Evolutionary conservation across 2,329 filamentous ascomycete species (phyloP), one percentile per base, ranked within the genome.

Genomic region (Lasiodiplodia citricola): DNA sequence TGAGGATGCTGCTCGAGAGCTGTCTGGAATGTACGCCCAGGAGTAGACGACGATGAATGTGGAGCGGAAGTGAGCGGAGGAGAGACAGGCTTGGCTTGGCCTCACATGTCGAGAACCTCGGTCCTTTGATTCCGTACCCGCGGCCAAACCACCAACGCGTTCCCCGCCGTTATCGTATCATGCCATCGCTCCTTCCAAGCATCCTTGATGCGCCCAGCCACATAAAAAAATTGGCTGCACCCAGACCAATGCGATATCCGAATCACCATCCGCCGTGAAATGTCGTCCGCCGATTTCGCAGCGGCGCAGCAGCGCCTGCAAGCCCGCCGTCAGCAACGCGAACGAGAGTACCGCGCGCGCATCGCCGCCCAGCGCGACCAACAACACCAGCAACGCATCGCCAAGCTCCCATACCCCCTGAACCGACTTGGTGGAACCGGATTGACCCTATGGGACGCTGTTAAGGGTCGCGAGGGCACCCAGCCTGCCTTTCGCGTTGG

Each of bases 401-500:
- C 74, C 50, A 76, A 76, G 41, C 79, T 86, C 1, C 85, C 85
- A 3, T 82, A 79, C 60, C 90, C 90, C n/a, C 80, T 93, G 71
- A 87, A 87, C 78, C 83, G 84, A 70, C 77, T 91, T 65, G 85
- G 85, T 67, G 77, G 73, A 68, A 77, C 81, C 0, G 81, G 82
- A 41, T 76, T 87, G 21, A 81, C 82, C 47, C 81, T 88, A 67
- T 97, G 92, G 93, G 88, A 94, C 76, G 83, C 86, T 4, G 82
- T 95, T 52, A 88, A 88, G 50, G 90, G 91, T 6, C 89, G 92
- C 70, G 90, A 94, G 76, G 93, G 93, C 55, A 95, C 92, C 28
- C 85, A 89, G 18, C 95, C 96, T 5, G 91, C 92, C 13, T 97
- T 97, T 79, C 90, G 96, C 66, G 96, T 99, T 35, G 94, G 95